These are phyloP conservation scores for Adansonia grandidieri DNA, from an alignment of 441 rosid genomes.

Conservation along the genomic window DNA sequence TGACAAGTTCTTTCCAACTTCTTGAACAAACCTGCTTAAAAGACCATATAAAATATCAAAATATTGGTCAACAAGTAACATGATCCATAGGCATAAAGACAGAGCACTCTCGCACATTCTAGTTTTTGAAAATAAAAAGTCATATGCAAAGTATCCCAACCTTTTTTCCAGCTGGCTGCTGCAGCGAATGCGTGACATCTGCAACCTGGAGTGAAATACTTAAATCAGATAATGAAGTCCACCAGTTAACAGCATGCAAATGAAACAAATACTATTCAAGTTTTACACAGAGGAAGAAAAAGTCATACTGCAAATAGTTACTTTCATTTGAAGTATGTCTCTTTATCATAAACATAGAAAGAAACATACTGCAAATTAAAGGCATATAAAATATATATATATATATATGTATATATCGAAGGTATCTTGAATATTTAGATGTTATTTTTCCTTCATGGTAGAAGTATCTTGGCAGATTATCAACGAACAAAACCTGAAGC, in stretches of 20 bases:
- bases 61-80: slow-evolving; percentile 6
- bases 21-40: not conserved
- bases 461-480: not conserved
- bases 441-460: not conserved
- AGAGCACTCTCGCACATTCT: slow-evolving; percentile 11
- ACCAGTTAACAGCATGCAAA: slow-evolving; percentile 12
- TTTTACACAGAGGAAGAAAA: not conserved
- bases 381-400: not conserved
- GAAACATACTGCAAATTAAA: slow-evolving; percentile 2
- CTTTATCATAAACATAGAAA: not conserved
- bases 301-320: not conserved
- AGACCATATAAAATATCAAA: not conserved
- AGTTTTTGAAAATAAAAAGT: slow-evolving; percentile 12
- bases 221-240: slow-evolving; percentile 16
- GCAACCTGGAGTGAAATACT: slow-evolving; percentile 65
- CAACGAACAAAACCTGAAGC: slow-evolving; percentile 8
- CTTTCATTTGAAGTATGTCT: not conserved
- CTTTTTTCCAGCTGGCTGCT: slow-evolving; percentile 96
- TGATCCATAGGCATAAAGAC: not conserved
- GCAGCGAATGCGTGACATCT: slow-evolving; percentile 90
- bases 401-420: not conserved
- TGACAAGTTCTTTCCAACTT: not conserved
- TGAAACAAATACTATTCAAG: not conserved
- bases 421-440: slow-evolving; percentile 13
- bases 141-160: slow-evolving; percentile 38